Evolutionary conservation across 2,329 filamentous ascomycete species (phyloP), one percentile per base, ranked within the genome.

Genomic region (Phialophora chinensis): DNA sequence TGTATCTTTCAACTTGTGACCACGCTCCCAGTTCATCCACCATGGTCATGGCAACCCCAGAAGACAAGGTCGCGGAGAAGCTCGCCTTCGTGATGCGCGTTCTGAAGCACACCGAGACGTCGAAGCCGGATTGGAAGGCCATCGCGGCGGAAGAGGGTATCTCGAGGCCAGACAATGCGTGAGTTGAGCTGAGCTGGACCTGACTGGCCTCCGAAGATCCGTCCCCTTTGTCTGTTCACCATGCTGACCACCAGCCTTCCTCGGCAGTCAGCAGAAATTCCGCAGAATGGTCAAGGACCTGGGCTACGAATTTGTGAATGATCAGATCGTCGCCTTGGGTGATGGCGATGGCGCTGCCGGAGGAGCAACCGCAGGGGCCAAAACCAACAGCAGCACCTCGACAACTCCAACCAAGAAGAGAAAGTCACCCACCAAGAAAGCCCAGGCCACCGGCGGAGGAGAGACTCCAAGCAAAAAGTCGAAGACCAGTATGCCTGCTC

Each of bases 391-490:
- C 38, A 44, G 12, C 12, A 17, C 38, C 38, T n/a, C 38, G 17
- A 44, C 38, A 17, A 44, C 38, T 44, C 38, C 38, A n/a, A 27
- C 20, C 49, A 52, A 27, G 49, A 52, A 52, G 49, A 27, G 49
- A 29, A 52, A 52, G 49, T 52, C 49, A 10, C 49, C 49, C 23
- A 14, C 49, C 49, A 52, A 52, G 49, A 52, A 52, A 27, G 49
- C 10, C 14, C n/a, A n/a, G 17, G 38, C 4, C 20, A 17, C 23
- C 23, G 11, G 14, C 20, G 49, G 49, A n/a, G 38, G 6, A 27
- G 25, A 52, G 49, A 52, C 10, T 4, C 49, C 49, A 12, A 55
- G 53, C 53, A 55, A 55, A 29, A 52, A 52, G 23, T 4, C 49
- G 5, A 52, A 52, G 49, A 29, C 25, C 3, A 27, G 20, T 17